Evolutionary conservation across 2,329 filamentous ascomycete genomes (phyloP).

Genomic region (Uncinocarpus reesii): DNA sequence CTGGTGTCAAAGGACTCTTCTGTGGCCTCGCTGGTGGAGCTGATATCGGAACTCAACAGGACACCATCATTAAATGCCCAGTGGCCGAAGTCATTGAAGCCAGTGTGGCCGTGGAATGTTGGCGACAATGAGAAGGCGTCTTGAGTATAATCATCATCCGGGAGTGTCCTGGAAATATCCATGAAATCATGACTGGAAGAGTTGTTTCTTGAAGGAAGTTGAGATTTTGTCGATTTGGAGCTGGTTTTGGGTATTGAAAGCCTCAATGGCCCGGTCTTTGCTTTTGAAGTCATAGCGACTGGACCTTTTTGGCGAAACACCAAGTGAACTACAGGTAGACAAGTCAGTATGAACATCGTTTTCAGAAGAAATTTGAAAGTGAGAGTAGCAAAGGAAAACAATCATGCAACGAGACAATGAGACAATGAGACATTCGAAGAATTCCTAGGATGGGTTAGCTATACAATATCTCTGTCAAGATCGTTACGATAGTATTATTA

Average conservation of each 20-base stretch:
- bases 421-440: neutral
- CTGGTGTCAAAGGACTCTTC: slow-evolving; percentile 31
- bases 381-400: neutral
- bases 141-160: slow-evolving; percentile 37
- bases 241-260: slow-evolving; percentile 28
- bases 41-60: slow-evolving; percentile 17
- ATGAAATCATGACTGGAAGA: slow-evolving; percentile 30
- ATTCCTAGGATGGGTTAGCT: slow-evolving; percentile 2
- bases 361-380: neutral
- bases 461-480: neutral
- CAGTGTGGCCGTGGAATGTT: slow-evolving; percentile 26
- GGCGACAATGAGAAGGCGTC: slow-evolving; percentile 36
- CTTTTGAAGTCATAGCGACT: slow-evolving; percentile 29
- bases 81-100: slow-evolving; percentile 29
- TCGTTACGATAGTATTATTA: neutral
- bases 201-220: slow-evolving; percentile 21
- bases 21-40: slow-evolving; percentile 18
- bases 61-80: slow-evolving; percentile 31
- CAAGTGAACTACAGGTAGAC: slow-evolving; percentile 8
- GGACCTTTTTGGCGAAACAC: neutral
- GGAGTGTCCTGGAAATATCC: slow-evolving; percentile 32
- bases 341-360: slow-evolving; percentile 13
- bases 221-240: slow-evolving; percentile 26
- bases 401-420: slow-evolving; percentile 3
- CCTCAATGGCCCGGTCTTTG: slow-evolving; percentile 30